Conservation (phyloP, 2,329 filamentous ascomycete genomes). For the Xylaria sp. region DNA sequence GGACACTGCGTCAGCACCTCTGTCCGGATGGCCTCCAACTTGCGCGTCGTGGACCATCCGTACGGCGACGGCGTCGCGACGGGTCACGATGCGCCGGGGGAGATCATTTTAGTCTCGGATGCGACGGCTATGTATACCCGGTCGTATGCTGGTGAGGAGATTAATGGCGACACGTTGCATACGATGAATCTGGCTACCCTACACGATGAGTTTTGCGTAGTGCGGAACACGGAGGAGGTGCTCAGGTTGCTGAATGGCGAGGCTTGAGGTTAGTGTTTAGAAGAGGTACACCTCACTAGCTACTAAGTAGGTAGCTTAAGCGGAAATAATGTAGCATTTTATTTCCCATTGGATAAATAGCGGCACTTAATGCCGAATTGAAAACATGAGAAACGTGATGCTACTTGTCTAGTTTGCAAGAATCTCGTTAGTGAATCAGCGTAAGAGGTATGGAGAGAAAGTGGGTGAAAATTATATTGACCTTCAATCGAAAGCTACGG, state of each 20-base stretch:
- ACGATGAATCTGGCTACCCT: constrained; percentile 51
- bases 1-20: constrained; percentile 58
- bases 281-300: too few relatives aligned
- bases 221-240: constrained; percentile 46
- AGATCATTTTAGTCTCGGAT: constrained; percentile 51
- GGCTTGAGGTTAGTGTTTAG: too few relatives aligned
- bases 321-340: not conserved
- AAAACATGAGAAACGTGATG: too few relatives aligned
- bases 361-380: not conserved
- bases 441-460: too few relatives aligned
- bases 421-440: too few relatives aligned
- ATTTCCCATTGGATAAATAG: not conserved
- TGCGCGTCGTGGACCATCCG: constrained; percentile 47
- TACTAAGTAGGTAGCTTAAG: not conserved
- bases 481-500: too few relatives aligned
- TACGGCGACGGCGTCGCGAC: constrained; percentile 12
- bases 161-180: constrained; percentile 54
- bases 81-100: constrained; percentile 35
- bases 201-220: constrained; percentile 51
- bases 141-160: constrained; percentile 34
- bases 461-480: too few relatives aligned
- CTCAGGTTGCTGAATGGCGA: constrained; percentile 5
- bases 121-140: constrained; percentile 53
- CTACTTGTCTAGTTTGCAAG: too few relatives aligned
- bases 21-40: constrained; percentile 53